Conservation (phyloP, 2,329 filamentous ascomycete species). For the Aspergillus tanneri region DNA sequence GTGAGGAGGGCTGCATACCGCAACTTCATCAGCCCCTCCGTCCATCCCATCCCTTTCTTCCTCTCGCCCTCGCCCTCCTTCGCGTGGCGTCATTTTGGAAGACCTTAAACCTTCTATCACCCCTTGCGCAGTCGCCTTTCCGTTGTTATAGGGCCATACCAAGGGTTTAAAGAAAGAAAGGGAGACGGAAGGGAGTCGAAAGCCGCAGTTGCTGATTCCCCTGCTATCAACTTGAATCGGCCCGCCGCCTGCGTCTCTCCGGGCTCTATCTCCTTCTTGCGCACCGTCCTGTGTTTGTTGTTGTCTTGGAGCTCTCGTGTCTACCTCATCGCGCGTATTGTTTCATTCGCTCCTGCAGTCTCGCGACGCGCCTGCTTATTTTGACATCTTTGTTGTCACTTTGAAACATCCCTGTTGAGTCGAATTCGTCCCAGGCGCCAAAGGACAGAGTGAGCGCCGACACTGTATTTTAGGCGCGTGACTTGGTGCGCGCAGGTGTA, state of each 20-base stretch:
- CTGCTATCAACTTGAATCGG: constrained; percentile 19
- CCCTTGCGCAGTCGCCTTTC: constrained; percentile 23
- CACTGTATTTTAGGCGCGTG: constrained; percentile 19
- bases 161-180: constrained; percentile 26
- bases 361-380: constrained; percentile 25
- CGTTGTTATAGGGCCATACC: constrained; percentile 12
- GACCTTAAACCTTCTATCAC: constrained; percentile 14
- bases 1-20: constrained; percentile 26
- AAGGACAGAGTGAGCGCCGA: constrained; percentile 4
- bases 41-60: constrained; percentile 22
- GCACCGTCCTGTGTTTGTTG: constrained; percentile 10
- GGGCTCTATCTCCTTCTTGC: constrained; percentile 9
- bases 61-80: constrained; percentile 15
- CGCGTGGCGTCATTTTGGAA: constrained; percentile 24
- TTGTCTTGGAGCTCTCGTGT: constrained; percentile 18
- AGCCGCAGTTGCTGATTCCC: constrained; percentile 19
- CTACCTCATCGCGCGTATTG: constrained; percentile 19
- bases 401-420: constrained; percentile 33
- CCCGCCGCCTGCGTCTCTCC: constrained; percentile 12
- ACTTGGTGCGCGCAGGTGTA: constrained; percentile 13
- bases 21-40: constrained; percentile 24
- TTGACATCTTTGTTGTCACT: constrained; percentile 24
- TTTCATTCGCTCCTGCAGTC: constrained; percentile 22
- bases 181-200: constrained; percentile 26
- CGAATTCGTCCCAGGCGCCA: constrained; percentile 17